These are phyloP conservation scores for Paracamarosporium sp. DNA, from an alignment of 2,329 filamentous ascomycete genomes.

Conservation along the genomic window DNA sequence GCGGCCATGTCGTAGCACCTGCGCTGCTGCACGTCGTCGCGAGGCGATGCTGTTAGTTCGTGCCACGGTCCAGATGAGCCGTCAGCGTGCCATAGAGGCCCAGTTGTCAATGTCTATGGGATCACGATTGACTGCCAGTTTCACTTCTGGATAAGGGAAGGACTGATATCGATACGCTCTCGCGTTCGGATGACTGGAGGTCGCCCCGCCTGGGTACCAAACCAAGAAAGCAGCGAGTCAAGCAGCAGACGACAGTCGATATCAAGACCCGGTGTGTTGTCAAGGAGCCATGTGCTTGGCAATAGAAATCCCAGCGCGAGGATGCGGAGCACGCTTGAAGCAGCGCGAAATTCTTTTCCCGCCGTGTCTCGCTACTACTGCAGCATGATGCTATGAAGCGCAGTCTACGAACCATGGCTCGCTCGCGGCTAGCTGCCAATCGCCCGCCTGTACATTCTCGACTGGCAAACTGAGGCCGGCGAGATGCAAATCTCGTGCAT, in stretches of 20 bases:
- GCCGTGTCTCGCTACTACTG: not conserved
- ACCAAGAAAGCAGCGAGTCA: not conserved
- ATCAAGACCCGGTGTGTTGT: not conserved
- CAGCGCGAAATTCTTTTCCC: not conserved
- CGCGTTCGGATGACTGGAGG: not conserved
- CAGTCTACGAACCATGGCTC: not conserved
- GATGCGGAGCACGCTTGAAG: slow-evolving; percentile 1
- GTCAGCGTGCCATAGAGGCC: not conserved
- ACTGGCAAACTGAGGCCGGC: not conserved
- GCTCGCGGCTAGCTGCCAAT: not conserved
- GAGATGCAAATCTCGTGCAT: not conserved
- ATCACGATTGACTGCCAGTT: not conserved
- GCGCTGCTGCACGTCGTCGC: not conserved
- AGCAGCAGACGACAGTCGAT: not conserved
- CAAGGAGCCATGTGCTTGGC: slow-evolving; percentile 8
- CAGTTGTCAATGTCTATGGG: not conserved
- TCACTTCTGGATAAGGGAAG: not conserved
- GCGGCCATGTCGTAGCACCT: slow-evolving; percentile 10
- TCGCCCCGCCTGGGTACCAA: not conserved
- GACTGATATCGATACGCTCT: not conserved
- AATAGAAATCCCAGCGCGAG: slow-evolving; percentile 8
- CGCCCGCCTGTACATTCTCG: not conserved
- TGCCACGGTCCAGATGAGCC: not conserved
- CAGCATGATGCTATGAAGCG: slow-evolving; percentile 3
- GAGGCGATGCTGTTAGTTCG: slow-evolving; percentile 2